These are phyloP conservation scores for Botrytis porri DNA, from an alignment of 2,329 filamentous ascomycete species.

Conservation along the genomic window DNA sequence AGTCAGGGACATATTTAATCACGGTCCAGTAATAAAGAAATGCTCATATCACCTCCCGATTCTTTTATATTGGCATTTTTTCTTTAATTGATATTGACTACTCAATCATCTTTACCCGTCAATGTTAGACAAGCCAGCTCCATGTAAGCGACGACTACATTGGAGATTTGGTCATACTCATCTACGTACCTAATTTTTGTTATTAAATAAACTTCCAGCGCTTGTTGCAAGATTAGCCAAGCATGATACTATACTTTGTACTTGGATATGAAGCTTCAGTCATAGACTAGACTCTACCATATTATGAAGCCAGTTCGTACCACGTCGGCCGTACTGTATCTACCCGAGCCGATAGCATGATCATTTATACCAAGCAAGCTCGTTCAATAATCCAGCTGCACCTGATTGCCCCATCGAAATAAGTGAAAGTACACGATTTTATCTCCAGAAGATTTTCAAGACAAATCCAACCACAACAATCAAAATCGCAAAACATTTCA, in stretches of 20 bases:
- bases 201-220: neutral
- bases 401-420: neutral
- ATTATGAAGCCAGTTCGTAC: neutral
- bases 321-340: slow-evolving; percentile 14
- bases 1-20: neutral
- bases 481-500: neutral
- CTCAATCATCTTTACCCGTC: neutral
- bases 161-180: neutral
- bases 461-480: neutral
- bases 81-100: neutral
- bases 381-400: neutral
- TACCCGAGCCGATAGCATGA: slow-evolving; percentile 15
- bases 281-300: neutral
- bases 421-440: neutral
- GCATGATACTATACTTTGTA: neutral
- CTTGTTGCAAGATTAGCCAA: neutral
- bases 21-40: neutral
- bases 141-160: neutral
- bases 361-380: neutral
- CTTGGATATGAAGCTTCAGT: neutral
- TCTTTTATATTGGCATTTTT: neutral
- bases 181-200: neutral
- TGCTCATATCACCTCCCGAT: neutral
- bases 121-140: slow-evolving; percentile 1
- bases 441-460: neutral